Evolutionary conservation across 345 rosid species (phyloP).

Genomic region (Salix arbutifolia): DNA sequence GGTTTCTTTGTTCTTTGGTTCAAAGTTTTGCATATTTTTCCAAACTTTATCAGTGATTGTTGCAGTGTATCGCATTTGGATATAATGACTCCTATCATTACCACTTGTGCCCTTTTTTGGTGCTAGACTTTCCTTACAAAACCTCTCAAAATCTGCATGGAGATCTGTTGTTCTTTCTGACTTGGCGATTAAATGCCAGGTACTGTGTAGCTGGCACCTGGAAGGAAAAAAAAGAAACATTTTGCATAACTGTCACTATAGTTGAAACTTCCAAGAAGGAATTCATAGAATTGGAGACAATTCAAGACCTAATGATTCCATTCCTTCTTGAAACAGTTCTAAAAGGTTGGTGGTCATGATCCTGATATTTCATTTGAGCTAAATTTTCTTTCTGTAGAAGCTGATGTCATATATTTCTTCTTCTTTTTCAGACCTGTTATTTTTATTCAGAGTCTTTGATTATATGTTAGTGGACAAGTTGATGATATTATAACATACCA

Average conservation of each 20-base stretch:
- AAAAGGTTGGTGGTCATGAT: slow-evolving; percentile 40
- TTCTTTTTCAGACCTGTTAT: background rate
- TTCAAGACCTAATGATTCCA: slow-evolving; percentile 51
- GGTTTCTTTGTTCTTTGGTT: background rate
- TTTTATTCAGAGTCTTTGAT: background rate
- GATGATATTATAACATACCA: slow-evolving; percentile 5
- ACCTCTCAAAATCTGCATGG: background rate
- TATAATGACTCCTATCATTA: background rate
- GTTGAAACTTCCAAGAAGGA: slow-evolving; percentile 38
- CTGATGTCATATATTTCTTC: background rate
- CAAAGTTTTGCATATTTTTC: background rate
- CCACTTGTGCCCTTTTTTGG: background rate
- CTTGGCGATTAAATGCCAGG: slow-evolving; percentile 25
- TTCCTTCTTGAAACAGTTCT: slow-evolving; percentile 56
- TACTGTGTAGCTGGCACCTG: slow-evolving; percentile 31
- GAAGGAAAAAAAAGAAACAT: slow-evolving; percentile 38
- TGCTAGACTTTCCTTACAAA: background rate
- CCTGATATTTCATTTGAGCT: background rate
- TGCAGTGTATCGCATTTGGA: background rate
- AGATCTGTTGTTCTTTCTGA: slow-evolving; percentile 5
- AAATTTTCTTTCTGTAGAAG: background rate
- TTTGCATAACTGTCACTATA: slow-evolving; percentile 52
- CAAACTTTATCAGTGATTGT: background rate
- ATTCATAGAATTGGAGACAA: slow-evolving; percentile 29
- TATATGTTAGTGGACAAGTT: background rate